Conservation (phyloP, 495 filamentous ascomycete species). For the Neurospora tetrasperma region DNA sequence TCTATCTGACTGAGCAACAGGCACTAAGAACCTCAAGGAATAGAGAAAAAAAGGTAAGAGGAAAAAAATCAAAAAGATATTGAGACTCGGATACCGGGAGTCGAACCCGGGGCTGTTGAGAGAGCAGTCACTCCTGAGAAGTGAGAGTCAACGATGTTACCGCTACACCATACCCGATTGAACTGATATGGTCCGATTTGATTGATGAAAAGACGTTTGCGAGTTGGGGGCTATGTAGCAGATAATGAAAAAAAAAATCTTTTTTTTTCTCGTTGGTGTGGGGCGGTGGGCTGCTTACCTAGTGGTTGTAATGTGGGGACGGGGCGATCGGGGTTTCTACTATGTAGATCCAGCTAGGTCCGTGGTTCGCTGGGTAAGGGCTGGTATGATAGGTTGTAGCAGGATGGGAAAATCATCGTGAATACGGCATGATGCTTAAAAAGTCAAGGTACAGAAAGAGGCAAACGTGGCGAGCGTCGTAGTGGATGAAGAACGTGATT, state of each 20-base stretch:
- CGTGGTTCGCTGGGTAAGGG: no score
- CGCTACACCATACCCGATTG: neutral
- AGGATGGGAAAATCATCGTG: no score
- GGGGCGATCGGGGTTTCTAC: neutral
- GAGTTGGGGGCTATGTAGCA: neutral
- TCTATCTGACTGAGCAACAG: no score
- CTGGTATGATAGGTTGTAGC: no score
- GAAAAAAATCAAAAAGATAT: neutral
- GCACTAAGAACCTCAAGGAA: no score
- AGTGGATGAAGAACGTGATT: no score
- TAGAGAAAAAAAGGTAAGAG: no score
- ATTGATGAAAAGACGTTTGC: fast-evolving
- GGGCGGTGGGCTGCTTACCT: neutral
- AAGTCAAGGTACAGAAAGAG: no score
- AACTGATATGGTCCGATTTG: neutral
- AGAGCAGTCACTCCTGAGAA: neutral
- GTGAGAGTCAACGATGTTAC: slow-evolving; percentile 1
- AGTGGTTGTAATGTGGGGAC: neutral
- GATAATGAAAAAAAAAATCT: neutral
- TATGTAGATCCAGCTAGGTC: neutral
- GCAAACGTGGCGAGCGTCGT: no score
- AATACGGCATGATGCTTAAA: no score
- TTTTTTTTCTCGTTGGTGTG: neutral
- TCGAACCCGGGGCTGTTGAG: neutral
- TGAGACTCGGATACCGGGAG: neutral